These are phyloP conservation scores for Euptelea pleiosperma DNA, from an alignment of 164 flowering plant genomes.

Conservation along the genomic window DNA sequence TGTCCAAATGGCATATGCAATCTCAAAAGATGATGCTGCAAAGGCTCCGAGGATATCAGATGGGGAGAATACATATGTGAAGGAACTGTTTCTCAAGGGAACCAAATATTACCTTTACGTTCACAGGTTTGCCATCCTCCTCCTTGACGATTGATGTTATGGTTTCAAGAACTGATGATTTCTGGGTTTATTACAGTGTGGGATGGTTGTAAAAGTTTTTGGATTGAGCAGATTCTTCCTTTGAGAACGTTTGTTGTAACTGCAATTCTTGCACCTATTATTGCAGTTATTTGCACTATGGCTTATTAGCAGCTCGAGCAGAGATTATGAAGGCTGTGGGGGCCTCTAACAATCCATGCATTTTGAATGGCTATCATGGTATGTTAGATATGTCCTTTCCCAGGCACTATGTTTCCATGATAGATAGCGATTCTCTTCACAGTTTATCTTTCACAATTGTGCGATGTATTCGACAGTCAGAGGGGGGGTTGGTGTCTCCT, in stretches of 20 bases:
- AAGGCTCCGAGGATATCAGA: slow-evolving; percentile 59
- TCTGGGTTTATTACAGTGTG: not conserved
- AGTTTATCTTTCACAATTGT: not conserved
- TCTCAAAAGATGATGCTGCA: slow-evolving; percentile 71
- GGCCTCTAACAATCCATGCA: slow-evolving; percentile 69
- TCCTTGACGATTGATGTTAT: not conserved
- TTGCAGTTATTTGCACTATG: slow-evolving; percentile 88
- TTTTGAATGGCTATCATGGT: slow-evolving; percentile 76
- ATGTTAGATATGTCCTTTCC: slow-evolving; percentile 10
- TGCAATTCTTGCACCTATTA: slow-evolving; percentile 2
- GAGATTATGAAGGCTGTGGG: slow-evolving; percentile 69
- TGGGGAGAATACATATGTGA: slow-evolving; percentile 82
- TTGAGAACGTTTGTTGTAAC: not conserved
- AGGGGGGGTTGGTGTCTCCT: too few species aligned
- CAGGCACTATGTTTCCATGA: not conserved
- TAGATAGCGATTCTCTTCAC: not conserved
- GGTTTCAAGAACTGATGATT: not conserved
- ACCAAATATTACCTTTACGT: slow-evolving; percentile 77
- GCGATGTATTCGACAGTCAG: too few species aligned
- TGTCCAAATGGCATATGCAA: slow-evolving; percentile 98
- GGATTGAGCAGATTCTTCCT: not conserved
- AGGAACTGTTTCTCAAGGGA: slow-evolving; percentile 72
- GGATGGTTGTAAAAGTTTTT: not conserved
- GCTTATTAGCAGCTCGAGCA: slow-evolving; percentile 92
- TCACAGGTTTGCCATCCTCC: slow-evolving; percentile 59